phyloP scores from a whole-genome alignment of 441 rosid species.

The Eruca vesicaria region DNA sequence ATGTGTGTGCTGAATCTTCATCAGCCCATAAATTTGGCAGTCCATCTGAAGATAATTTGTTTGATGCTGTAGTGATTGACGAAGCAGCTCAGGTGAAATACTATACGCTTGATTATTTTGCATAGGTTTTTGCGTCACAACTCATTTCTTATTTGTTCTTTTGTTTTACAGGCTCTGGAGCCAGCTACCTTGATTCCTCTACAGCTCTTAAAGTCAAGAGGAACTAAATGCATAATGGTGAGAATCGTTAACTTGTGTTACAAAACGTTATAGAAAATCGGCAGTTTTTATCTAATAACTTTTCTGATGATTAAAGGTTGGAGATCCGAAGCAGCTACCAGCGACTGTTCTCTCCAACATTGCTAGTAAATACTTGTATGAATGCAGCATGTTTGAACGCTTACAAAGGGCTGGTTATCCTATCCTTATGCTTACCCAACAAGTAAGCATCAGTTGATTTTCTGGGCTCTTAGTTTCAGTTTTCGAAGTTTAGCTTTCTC shows the following conservation, averaged over 20 bases:
- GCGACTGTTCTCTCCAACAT: slow-evolving; percentile 94
- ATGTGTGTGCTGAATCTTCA: slow-evolving; percentile 88
- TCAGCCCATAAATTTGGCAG: slow-evolving; percentile 65
- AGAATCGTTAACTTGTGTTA: slow-evolving; percentile 27
- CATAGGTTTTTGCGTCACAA: slow-evolving; percentile 5
- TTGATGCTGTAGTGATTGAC: slow-evolving; percentile 95
- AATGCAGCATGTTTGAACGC: slow-evolving; percentile 99
- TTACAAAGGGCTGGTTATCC: slow-evolving; percentile 95
- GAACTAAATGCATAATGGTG: slow-evolving; percentile 95
- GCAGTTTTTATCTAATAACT: background rate
- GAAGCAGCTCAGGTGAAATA: slow-evolving; percentile 95
- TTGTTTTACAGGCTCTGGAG: slow-evolving; percentile 80
- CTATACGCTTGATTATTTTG: slow-evolving; percentile 23
- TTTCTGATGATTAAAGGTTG: slow-evolving; percentile 61
- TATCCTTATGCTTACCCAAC: slow-evolving; percentile 93
- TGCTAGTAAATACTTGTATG: slow-evolving; percentile 90
- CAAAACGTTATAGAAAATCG: background rate
- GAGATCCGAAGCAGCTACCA: slow-evolving; percentile 99
- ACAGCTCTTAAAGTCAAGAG: slow-evolving; percentile 85
- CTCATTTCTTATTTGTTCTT: slow-evolving; percentile 10
- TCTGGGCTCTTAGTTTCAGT: background rate
- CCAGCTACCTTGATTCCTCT: slow-evolving; percentile 99
- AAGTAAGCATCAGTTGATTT: slow-evolving; percentile 47
- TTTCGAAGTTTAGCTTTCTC: background rate
- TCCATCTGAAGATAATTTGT: slow-evolving; percentile 81